Evolutionary conservation across 2,329 filamentous ascomycete species (phyloP).

Genomic region (Colletotrichum neosansevieriae): DNA sequence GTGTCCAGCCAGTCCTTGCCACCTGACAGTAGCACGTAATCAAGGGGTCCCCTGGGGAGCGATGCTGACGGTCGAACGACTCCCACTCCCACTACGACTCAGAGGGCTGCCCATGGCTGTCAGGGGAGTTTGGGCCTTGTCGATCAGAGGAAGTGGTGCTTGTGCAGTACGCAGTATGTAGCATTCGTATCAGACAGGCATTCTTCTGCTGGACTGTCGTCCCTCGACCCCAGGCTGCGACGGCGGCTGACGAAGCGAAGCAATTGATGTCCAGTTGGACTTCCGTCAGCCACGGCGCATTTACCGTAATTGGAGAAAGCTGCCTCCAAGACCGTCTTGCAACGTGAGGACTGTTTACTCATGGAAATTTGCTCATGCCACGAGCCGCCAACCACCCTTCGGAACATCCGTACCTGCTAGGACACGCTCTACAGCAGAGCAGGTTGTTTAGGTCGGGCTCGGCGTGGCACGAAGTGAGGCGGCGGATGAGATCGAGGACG

Average conservation of each 20-base stretch:
- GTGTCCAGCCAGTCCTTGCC: not conserved
- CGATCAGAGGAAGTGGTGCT: not conserved
- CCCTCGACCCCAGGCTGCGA: not conserved
- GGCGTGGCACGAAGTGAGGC: too few species aligned
- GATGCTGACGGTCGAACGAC: too few species aligned
- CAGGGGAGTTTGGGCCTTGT: not conserved
- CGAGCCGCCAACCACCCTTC: not conserved
- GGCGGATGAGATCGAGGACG: too few species aligned
- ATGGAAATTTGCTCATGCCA: not conserved
- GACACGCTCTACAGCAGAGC: not conserved
- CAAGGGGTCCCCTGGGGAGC: too few species aligned
- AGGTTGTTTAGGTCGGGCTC: not conserved
- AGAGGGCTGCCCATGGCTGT: not conserved
- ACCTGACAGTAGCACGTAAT: too few species aligned
- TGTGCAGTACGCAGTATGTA: too few species aligned
- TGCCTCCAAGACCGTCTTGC: not conserved
- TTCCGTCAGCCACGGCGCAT: not conserved
- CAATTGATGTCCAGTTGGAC: not conserved
- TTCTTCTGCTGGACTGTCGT: not conserved
- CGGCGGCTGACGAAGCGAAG: not conserved
- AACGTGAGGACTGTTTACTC: not conserved
- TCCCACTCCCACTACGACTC: too few species aligned
- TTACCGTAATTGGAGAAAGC: conserved; percentile 11
- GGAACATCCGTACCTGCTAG: conserved; percentile 11
- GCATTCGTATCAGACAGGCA: not conserved